Percentiles rank a stretch among this genome's conserved stretches.
phyloP scores from a whole-genome alignment of 345 rosid species.

The Ceriops decandra region DNA sequence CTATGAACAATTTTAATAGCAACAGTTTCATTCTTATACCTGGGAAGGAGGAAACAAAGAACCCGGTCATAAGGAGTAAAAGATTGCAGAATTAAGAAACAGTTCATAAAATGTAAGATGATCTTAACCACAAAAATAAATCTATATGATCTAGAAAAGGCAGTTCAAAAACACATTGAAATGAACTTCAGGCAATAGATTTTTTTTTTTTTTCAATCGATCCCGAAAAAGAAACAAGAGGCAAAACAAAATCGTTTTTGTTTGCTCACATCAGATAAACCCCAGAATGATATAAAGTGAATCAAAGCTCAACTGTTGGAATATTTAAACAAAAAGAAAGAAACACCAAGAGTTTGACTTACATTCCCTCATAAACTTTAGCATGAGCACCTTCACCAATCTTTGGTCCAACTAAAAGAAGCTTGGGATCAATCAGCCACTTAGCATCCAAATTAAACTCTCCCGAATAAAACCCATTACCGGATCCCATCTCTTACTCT shows the following conservation, averaged over 20 bases:
- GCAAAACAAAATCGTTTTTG: not conserved
- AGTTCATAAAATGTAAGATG: constrained; percentile 8
- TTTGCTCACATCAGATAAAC: not conserved
- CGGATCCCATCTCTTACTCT: constrained; percentile 67
- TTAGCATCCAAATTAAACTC: constrained; percentile 69
- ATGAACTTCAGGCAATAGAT: not conserved
- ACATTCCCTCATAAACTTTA: constrained; percentile 97
- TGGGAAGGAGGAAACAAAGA: constrained; percentile 21
- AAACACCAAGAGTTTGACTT: constrained; percentile 37
- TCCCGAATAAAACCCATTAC: constrained; percentile 53
- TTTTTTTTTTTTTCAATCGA: not conserved
- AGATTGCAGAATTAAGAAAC: constrained; percentile 6
- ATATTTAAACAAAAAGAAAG: constrained; percentile 9
- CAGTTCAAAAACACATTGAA: not conserved
- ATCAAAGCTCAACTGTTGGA: constrained; percentile 10
- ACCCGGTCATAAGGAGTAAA: constrained; percentile 6
- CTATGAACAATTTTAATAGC: constrained; percentile 75
- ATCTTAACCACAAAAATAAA: not conserved
- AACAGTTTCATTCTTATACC: constrained; percentile 80
- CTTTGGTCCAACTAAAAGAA: constrained; percentile 91
- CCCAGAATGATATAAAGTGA: constrained; percentile 1
- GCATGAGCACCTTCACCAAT: constrained; percentile 99
- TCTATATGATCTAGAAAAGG: not conserved
- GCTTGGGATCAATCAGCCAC: constrained; percentile 92
- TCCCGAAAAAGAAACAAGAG: not conserved